phyloP scores from a whole-genome alignment of 2,329 filamentous ascomycete species.

The Lojkania enalia region DNA sequence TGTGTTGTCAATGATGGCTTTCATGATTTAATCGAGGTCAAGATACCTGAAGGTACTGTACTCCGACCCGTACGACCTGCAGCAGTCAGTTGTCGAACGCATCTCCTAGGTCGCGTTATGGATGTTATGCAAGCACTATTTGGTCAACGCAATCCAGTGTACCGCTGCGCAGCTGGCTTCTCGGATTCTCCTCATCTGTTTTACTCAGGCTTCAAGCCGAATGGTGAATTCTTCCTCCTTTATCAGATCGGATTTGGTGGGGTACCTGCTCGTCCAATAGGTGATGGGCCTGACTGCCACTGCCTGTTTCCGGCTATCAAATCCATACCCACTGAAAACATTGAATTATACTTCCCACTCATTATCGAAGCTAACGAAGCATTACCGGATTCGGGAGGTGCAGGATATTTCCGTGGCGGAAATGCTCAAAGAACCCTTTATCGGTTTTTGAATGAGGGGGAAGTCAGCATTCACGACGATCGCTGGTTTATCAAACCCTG shows the following conservation, averaged over 20 bases:
- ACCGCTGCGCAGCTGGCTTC: slow-evolving; percentile 55
- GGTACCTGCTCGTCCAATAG: slow-evolving; percentile 52
- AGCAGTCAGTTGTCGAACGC: slow-evolving; percentile 53
- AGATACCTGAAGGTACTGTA: slow-evolving; percentile 51
- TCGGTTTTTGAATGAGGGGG: slow-evolving; percentile 51
- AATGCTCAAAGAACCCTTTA: slow-evolving; percentile 55
- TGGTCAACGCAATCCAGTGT: slow-evolving; percentile 51
- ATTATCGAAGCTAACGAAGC: slow-evolving; percentile 55
- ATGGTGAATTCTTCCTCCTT: slow-evolving; percentile 54
- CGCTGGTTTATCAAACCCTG: slow-evolving; percentile 56
- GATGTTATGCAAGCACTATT: slow-evolving; percentile 57
- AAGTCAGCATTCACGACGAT: slow-evolving; percentile 55
- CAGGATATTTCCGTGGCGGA: slow-evolving; percentile 53
- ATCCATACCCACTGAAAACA: slow-evolving; percentile 54
- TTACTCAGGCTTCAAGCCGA: slow-evolving; percentile 54
- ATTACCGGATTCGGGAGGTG: slow-evolving; percentile 53
- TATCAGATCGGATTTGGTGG: slow-evolving; percentile 58
- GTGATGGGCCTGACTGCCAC: slow-evolving; percentile 56
- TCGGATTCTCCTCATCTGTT: slow-evolving; percentile 57
- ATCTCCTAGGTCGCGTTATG: slow-evolving; percentile 53
- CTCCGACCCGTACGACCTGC: slow-evolving; percentile 53
- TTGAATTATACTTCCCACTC: slow-evolving; percentile 54
- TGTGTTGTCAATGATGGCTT: slow-evolving; percentile 57
- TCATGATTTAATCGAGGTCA: slow-evolving; percentile 54
- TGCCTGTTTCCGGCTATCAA: slow-evolving; percentile 57